phyloP scores from a whole-genome alignment of 139 green algal species.

The Mesotaenium endlicherianum region DNA sequence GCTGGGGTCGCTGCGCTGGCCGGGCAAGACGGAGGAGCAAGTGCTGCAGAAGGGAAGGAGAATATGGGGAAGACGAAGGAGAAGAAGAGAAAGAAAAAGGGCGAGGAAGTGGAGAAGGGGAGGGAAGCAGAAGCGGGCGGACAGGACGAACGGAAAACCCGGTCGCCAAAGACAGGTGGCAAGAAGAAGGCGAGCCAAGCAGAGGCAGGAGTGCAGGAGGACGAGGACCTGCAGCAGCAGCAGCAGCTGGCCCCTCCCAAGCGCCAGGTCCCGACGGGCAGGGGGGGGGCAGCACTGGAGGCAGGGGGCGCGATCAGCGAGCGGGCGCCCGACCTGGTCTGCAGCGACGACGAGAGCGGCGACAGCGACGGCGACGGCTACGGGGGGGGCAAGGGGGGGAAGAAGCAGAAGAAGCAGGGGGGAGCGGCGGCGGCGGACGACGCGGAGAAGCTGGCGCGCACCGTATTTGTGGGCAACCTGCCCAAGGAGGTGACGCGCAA shows the following conservation, averaged over 20 bases:
- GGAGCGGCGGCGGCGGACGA: background rate
- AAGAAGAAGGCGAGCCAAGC: background rate
- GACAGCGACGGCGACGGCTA: background rate
- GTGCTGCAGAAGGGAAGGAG: background rate
- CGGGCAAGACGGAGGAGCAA: no score
- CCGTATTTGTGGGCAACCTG: constrained; percentile 91
- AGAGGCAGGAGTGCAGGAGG: background rate
- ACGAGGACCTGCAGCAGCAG: background rate
- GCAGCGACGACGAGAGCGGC: background rate
- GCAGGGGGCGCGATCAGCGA: no score
- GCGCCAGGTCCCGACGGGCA: no score
- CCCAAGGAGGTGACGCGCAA: constrained; percentile 63
- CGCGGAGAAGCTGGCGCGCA: constrained; percentile 57
- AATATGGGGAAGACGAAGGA: background rate
- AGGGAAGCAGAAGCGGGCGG: background rate
- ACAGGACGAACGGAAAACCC: no score
- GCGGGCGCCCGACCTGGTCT: background rate
- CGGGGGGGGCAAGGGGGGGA: background rate
- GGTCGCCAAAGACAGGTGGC: background rate
- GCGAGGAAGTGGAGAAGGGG: background rate
- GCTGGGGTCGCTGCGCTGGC: no score
- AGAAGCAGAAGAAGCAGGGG: background rate
- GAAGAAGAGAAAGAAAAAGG: background rate
- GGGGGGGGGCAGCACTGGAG: no score
- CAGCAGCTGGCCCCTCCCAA: no score